Base-by-base conservation (phyloP, 768 basidiomycete species). In the Hericium alpestre region DNA sequence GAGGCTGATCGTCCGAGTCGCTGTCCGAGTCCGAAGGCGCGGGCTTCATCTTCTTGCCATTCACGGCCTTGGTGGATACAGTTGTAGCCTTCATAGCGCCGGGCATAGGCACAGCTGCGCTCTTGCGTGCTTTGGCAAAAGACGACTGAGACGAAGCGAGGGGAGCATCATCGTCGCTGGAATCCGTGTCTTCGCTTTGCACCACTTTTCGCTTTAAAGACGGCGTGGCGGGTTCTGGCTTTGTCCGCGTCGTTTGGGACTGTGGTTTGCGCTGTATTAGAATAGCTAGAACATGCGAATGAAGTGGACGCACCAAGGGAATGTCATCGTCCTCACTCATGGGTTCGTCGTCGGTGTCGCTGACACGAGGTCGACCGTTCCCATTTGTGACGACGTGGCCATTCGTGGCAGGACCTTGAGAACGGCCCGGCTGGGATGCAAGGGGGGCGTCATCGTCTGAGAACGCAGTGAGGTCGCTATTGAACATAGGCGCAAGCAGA, bases 141-240 rank as follows among this genome's bases (percentile, higher is more conserved):
- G 88, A 87, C 25, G 86, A 84, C 51, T 86, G 86, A 40, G 88
- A 87, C 25, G 86, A 85, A 51, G 86, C 86, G 16, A 73, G 74
- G 56, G 89, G 86, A 27, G 83, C 86, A 53, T 82, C 75, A 15
- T 79, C 78, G 20, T 73, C 74, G 58, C 76, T 76, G 25, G 72
- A 67, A 23, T 74, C 54, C 16, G 49, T 22, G 47, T 56, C 40
- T 8, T 47, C 41, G 41, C 41, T 16, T 41, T n/a, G 57, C 22
- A 52, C 49, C 53, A 10, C 16, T 46, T 63, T 63, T 22, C 61
- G 70, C 72, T 90, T 90, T 59, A 68, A 61, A 20, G 58, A 47
- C 15, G 65, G 66, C 58, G 66, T 55, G 59, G 66, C 63, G 16
- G 68, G 65, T 63, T 74, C 71, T 40, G 76, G 70, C 67, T 79